Conservation (phyloP, 1,284 basidiomycete genomes). For the Microstroma glucosiphilum region DNA sequence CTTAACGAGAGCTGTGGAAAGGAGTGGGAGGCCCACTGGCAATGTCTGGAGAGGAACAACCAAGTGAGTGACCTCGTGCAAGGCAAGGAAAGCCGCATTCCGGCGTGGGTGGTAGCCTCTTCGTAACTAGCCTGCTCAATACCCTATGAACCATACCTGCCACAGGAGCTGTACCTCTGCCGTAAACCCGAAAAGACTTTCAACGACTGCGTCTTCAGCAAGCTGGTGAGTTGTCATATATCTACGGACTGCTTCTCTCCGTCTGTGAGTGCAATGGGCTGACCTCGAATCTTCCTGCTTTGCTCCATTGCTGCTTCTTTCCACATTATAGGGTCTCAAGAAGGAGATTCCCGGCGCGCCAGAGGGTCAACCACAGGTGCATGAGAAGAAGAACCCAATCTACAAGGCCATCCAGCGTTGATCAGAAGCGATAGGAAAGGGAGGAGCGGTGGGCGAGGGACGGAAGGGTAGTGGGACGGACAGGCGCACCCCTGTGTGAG, state of each 20-base stretch:
- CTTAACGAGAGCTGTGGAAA: constrained; percentile 84
- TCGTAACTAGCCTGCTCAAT: not conserved
- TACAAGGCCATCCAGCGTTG: constrained; percentile 12
- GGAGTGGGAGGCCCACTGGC: constrained; percentile 89
- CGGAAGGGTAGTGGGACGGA: not conserved
- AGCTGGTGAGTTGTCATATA: constrained; percentile 57
- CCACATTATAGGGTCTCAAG: constrained; percentile 65
- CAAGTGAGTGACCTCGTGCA: constrained; percentile 60
- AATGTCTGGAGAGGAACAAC: constrained; percentile 90
- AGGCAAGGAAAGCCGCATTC: not conserved
- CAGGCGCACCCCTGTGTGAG: no score
- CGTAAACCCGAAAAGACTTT: constrained; percentile 81
- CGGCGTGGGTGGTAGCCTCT: not conserved
- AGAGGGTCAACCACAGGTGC: constrained; percentile 74
- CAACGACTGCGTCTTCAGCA: constrained; percentile 94
- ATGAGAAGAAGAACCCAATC: constrained; percentile 81
- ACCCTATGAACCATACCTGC: not conserved
- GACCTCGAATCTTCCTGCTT: no score
- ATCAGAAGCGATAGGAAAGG: not conserved
- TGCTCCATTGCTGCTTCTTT: constrained; percentile 16
- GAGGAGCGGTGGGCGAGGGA: not conserved
- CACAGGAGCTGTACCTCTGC: constrained; percentile 81
- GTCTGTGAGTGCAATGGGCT: not conserved
- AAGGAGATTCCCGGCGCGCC: constrained; percentile 91
- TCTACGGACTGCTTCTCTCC: constrained; percentile 5